These are phyloP conservation scores for Bruguiera hainesii DNA, from an alignment of 441 rosid genomes.

Conservation along the genomic window DNA sequence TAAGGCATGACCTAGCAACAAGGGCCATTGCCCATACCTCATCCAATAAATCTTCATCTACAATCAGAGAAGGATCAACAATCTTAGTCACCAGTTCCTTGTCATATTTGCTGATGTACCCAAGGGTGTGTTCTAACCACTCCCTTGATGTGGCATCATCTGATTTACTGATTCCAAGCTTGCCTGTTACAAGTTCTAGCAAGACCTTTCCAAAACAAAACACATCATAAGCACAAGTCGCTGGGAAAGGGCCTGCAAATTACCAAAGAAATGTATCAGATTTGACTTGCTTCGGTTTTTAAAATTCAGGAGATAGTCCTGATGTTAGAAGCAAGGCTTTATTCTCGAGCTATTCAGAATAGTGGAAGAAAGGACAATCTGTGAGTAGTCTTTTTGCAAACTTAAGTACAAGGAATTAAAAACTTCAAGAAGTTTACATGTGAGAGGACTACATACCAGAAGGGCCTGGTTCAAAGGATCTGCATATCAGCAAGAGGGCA, in stretches of 20 bases:
- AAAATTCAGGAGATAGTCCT: not conserved
- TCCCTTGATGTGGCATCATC: conserved; percentile 47
- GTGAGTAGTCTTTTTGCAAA: not conserved
- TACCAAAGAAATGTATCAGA: conserved; percentile 21
- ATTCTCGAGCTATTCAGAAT: too few species aligned
- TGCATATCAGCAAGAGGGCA: conserved; percentile 30
- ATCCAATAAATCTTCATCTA: conserved; percentile 88
- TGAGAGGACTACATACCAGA: conserved; percentile 46
- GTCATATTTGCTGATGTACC: conserved; percentile 59
- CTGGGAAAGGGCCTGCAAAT: conserved; percentile 42
- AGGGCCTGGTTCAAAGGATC: conserved; percentile 60
- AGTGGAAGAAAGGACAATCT: not conserved
- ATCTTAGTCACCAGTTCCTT: conserved; percentile 82
- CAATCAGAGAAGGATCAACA: conserved; percentile 72
- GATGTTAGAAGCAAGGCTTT: too few species aligned
- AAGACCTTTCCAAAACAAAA: conserved; percentile 92
- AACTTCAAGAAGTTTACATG: not conserved
- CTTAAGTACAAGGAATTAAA: not conserved
- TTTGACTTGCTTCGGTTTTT: conserved; percentile 2
- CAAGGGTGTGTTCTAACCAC: conserved; percentile 71
- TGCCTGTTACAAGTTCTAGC: conserved; percentile 93
- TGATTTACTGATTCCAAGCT: conserved; percentile 64
- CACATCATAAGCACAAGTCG: conserved; percentile 69
- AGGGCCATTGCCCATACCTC: conserved; percentile 99
- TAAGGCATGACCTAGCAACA: conserved; percentile 86